Evolutionary conservation across 2,329 filamentous ascomycete species (phyloP), one percentile per base, ranked within the genome.

Genomic region (Aspergillus unguis): DNA sequence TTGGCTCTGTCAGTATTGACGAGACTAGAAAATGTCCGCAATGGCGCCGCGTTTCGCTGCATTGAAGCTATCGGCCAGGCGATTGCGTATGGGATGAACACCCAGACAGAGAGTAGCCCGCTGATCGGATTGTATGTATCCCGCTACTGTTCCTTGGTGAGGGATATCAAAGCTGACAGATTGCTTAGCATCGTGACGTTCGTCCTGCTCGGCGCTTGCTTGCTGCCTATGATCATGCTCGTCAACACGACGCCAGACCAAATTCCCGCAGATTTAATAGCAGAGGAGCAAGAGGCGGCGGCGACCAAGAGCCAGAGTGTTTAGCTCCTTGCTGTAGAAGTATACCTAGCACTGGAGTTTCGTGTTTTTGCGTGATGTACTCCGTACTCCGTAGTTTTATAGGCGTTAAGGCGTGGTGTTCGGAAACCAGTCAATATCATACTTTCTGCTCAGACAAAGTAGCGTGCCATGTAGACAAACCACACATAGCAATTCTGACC

Each of bases 21-120:
- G 31, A 25, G 6, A 27, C 23, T 35, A 71, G 66, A 71, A 52
- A 75, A 75, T 31, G 71, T 75, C n/a, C 70, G 72, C 1, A 75
- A 74, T 45, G 71, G 71, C 5, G 72, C 72, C 31, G 70, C 70
- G 33, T 74, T 75, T 52, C 63, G 71, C 47, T 74, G 71, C 35
- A 65, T 75, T 5, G 72, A 75, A 59, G 71, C 71, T 5, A 54
- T 74, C 26, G 71, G 72, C 23, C 71, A 75, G 54, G 71, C 71
- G 3, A 68, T 75, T 53, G 68, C 71, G 0, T 74, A 74, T 8
- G 70, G 71, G 31, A 73, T 75, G 65, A 75, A 75, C 49, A 74
- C 71, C 11, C 68, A 74, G 44, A 72, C 68, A 26, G 64, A 65
- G 31, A 68, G 65, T 27, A 62, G 66, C 40, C 70, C 71, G 31